These are phyloP conservation scores for Pseudognaphalium luteoalbum DNA, from an alignment of 129 eudicot species.

Conservation along the genomic window DNA sequence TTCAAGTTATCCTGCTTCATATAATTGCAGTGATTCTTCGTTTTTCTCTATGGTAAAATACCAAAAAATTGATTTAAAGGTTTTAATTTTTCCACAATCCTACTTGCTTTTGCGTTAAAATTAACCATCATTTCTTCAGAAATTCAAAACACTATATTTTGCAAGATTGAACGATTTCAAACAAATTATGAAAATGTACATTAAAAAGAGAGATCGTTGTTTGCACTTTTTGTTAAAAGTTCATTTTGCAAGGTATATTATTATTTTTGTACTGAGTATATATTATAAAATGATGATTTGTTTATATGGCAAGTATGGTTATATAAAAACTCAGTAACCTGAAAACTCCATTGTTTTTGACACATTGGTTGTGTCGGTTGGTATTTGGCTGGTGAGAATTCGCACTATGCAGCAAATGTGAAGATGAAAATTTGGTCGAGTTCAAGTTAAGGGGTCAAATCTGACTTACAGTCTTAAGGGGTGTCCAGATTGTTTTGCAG, in stretches of 20 bases:
- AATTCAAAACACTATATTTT: background rate
- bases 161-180: background rate
- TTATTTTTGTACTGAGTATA: background rate
- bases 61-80: background rate
- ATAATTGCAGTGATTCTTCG: constrained; percentile 23
- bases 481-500: background rate
- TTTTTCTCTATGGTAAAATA: constrained; percentile 31
- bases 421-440: background rate
- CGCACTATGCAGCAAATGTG: background rate
- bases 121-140: background rate
- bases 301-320: constrained; percentile 1
- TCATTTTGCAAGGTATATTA: background rate
- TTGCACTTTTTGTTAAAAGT: background rate
- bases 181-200: constrained; percentile 2
- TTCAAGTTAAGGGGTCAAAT: background rate
- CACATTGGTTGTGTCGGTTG: background rate
- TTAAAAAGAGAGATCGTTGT: background rate
- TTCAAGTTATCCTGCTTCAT: constrained; percentile 25
- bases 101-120: background rate
- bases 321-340: background rate
- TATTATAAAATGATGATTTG: background rate
- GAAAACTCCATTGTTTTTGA: background rate
- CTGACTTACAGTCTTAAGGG: background rate
- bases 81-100: background rate
- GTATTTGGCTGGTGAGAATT: background rate